phyloP scores from a whole-genome alignment of 2,329 filamentous ascomycete genomes.

The Penicillium sp. region DNA sequence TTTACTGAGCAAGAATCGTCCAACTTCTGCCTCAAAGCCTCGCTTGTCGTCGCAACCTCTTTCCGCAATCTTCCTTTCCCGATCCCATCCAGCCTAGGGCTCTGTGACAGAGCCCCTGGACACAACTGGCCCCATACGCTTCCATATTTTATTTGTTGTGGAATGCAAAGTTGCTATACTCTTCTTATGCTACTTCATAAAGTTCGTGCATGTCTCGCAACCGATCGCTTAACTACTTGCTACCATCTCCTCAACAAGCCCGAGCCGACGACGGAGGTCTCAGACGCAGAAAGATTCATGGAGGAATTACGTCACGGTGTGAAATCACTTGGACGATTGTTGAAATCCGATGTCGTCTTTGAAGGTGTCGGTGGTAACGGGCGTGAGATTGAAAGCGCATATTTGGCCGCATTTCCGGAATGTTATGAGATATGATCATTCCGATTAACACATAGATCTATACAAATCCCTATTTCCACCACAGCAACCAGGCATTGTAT shows the following conservation, averaged over 20 bases:
- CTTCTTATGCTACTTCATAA: slow-evolving; percentile 29
- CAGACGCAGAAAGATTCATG: slow-evolving; percentile 27
- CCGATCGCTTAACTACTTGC: slow-evolving; percentile 21
- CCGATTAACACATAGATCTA: not conserved
- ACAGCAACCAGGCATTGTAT: not conserved
- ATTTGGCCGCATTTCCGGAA: slow-evolving; percentile 22
- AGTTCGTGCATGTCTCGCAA: slow-evolving; percentile 21
- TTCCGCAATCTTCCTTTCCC: slow-evolving; percentile 24
- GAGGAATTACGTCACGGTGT: slow-evolving; percentile 29
- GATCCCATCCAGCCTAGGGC: not conserved
- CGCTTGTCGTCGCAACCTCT: slow-evolving; percentile 22
- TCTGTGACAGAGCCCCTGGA: not conserved
- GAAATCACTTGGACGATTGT: slow-evolving; percentile 14
- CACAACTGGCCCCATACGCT: slow-evolving; percentile 18
- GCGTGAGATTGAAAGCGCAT: slow-evolving; percentile 27
- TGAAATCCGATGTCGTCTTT: slow-evolving; percentile 27
- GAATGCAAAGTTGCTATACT: slow-evolving; percentile 30
- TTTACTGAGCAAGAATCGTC: slow-evolving; percentile 31
- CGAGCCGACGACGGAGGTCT: slow-evolving; percentile 22
- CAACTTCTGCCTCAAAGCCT: slow-evolving; percentile 29
- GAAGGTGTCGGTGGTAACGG: slow-evolving; percentile 29
- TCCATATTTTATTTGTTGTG: slow-evolving; percentile 27
- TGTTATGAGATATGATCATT: slow-evolving; percentile 1
- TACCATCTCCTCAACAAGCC: slow-evolving; percentile 26
- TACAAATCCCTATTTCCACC: not conserved